Base-by-base conservation (phyloP, 305 asterid genomes). In the Fraxinus angustifolia region DNA sequence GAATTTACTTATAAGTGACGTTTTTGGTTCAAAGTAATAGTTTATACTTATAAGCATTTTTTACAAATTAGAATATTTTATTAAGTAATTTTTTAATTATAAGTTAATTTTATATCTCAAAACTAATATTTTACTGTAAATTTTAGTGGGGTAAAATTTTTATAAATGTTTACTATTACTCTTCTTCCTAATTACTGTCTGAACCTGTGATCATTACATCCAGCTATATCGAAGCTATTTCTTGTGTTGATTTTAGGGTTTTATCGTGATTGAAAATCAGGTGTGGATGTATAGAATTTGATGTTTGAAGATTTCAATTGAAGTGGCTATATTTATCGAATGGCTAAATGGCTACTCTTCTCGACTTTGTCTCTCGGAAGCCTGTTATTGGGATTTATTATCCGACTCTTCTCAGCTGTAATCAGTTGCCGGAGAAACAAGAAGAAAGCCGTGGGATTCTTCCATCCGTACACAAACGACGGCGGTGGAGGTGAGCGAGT, bases 401-500 rank as follows among this genome's bases (percentile, higher is more conserved):
- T 90, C 83, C 80, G 89, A 81, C 74, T 95, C 26, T 53, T 82
- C 48, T 75, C 83, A 42, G 23, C 78, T 79, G 82, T 89, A 72
- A 33, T 90, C 73, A 56, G 70, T 70, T 84, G 85, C 80, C 91
- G 97, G 70, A 84, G 88, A 73, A 87, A 83, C 80, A 88, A 87
- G 79, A 90, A 85, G 77, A 90, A 80, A 73, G 83, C 90, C 1
- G 89, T 84, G 8, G 92, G 88, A 45, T 87, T 90, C 85, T 90
- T 88, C 79, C 93, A 90, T 36, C 93, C 93, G 2, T 90, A 85
- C 87, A 88, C 93, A 34, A 90, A 90, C 75, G 93, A 94, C 79
- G 99, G 99, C 76, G 98, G 99, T 58, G 97, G 97, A 26, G 99
- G 97, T 50, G 98, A 96, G 28, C 65, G 65, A 17, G 65, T 56